Evolutionary conservation across 1,284 basidiomycete genomes (phyloP), one percentile per base, ranked within the genome.

Genomic region (Wolfiporia cocos): DNA sequence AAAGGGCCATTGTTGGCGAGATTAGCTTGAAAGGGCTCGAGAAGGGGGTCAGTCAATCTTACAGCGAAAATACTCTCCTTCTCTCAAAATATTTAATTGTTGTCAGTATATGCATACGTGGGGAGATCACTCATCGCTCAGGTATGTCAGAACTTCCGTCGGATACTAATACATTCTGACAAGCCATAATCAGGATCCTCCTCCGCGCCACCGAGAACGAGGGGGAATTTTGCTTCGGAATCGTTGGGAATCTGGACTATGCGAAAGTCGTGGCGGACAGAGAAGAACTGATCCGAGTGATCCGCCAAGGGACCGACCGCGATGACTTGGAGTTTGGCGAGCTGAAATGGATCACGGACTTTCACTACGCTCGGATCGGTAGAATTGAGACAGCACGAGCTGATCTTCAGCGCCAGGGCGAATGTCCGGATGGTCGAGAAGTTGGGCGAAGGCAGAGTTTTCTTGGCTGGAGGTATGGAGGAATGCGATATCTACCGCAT

Each of bases 341-440:
- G 10, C 21, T 48, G 14, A 39, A 29, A 9, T 42, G 34, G 37
- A 14, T 45, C 15, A 34, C 39, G 5, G 43, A 50, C 10, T 50
- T 34, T 22, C 35, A 36, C 46, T 48, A 20, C 3, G 41, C 37
- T 3, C 14, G 6, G 10, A 14, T 42, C 12, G 38, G 19, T 7
- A 7, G 5, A 3, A 21, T 31, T 43, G 10, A 28, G 20, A 4
- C 11, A 39, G 21, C 10, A 23, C 9, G 35, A 26, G 24, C 4
- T 5, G 34, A 12, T 31, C 10, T 32, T 32, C 34, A 12, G 26
- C 1, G 7, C 7, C 21, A 36, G 67, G 20, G 57, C 63, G 1
- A 67, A 66, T 43, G 61, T 67, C 35, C 49, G 65, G 2, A 64
- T 66, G 58, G 61, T 62, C 2, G 54, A 64, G 30, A 56, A 57